Base-by-base conservation (phyloP, 495 filamentous ascomycete species). In the Podospora didyma region DNA sequence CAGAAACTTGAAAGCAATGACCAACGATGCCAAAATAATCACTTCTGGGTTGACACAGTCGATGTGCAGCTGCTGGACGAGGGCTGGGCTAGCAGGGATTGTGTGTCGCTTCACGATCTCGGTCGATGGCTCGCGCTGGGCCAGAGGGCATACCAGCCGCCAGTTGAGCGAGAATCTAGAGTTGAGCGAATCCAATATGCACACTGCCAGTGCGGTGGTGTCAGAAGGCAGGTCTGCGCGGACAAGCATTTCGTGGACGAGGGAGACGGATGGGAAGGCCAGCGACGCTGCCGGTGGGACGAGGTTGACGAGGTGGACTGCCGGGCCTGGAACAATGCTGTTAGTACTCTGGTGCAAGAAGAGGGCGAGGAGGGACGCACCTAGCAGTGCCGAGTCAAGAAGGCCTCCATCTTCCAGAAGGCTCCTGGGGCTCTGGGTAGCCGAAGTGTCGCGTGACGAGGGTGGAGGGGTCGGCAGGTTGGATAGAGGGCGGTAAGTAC, bases 381-480 rank as follows among this genome's bases (percentile, higher is more conserved):
- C 79, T 57, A 82, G 58, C 31, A 77, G 66, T 37, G 67, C 68
- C 14, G 72, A 69, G 56, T 71, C 73, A 14, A 73, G 59, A 28
- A 67, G 63, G 28, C 72, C 75, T 58, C 63, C 65, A 63, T 81
- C 75, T 56, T 73, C 74, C 53, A 75, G 63, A 46, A 69, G 59
- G 53, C 69, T 50, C 26, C 69, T 56, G 54, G 77, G 67, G 51
- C 69, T 78, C 61, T 72, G 73, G 48, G 34, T 59, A 46, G 67
- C 69, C 56, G 68, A 70, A 4, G 72, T 73, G 58, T 67, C 71
- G 62, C 66, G 70, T 26, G 74, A 75, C 21, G 79, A 80, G 7
- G 72, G 75, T 28, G 82, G 82, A 31, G 82, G 82, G 7, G 82
- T 86, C 19, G 82, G 82, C 24, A 86, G 73, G 60, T 79, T 81